Base-by-base conservation (phyloP, 1,284 basidiomycete genomes). In the Athelia psychrophila region DNA sequence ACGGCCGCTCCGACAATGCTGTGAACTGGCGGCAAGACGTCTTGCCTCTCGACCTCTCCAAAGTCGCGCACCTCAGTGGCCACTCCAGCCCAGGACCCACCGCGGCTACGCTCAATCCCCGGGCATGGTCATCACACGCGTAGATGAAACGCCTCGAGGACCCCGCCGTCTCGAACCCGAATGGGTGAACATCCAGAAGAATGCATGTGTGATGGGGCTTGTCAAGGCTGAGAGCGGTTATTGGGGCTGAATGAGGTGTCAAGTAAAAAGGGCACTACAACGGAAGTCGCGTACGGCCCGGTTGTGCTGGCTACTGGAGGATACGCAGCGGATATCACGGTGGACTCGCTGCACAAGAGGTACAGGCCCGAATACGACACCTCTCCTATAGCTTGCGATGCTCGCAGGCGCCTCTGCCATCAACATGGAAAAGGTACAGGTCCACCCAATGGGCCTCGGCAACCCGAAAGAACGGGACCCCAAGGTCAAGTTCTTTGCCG, bases 361-460 rank as follows among this genome's bases (percentile, higher is more conserved):
- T 81, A 95, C 71, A 83, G 94, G 51, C 95, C 95, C 10, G 95
- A 99, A 67, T 86, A 88, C 61, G 93, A 88, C 73, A 81, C 95
- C 55, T n/a, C n/a, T n/a, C n/a, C n/a, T n/a, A n/a, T n/a, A n/a
- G 77, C 80, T 96, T 69, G 93, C 92, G 19, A 86, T 97, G 74
- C 79, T 80, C 19, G 82, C 93, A 61, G 96, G 96, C 60, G 95
- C 93, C 47, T 85, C 81, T 62, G 93, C 84, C 15, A 82, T 98
- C 64, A 95, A 98, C 68, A 83, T 98, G 58, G 96, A 98, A 76
- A 98, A 98, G 77, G 95, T 98, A n/a, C 96, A 98, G 70, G 93
- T 96, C 20, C 93, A 96, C 68, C 94, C 93, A 15, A 98, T 95
- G 9, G 95, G 95, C 70, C 81, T 98, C 42, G 93, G 98, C 47